Evolutionary conservation across 2,329 filamentous ascomycete genomes (phyloP).

Genomic region (Trichophyton verrucosum): DNA sequence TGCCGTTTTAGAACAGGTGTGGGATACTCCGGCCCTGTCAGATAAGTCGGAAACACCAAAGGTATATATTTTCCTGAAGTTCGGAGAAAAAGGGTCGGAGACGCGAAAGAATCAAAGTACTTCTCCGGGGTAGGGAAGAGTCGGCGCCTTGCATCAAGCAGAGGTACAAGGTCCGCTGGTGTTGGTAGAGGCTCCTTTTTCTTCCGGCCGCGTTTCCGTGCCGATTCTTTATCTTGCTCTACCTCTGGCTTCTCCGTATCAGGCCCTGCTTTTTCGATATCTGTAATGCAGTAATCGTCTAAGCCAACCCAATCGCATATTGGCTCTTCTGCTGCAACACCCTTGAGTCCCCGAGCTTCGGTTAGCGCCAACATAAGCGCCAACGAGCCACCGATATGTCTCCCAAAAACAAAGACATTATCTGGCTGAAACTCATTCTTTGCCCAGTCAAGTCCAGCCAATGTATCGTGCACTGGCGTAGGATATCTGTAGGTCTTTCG

Average conservation of each 20-base stretch:
- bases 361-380: slow-evolving; percentile 34
- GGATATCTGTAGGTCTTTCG: slow-evolving; percentile 21
- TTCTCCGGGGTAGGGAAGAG: slow-evolving; percentile 28
- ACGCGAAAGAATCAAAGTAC: slow-evolving; percentile 35
- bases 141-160: slow-evolving; percentile 24
- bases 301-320: slow-evolving; percentile 30
- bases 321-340: slow-evolving; percentile 25
- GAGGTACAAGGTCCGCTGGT: slow-evolving; percentile 23
- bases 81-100: slow-evolving; percentile 32
- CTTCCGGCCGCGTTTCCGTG: slow-evolving; percentile 11
- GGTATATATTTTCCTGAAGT: slow-evolving; percentile 31
- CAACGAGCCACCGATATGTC: slow-evolving; percentile 30
- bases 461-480: slow-evolving; percentile 29
- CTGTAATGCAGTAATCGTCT: slow-evolving; percentile 28
- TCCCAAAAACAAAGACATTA: slow-evolving; percentile 23
- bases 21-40: slow-evolving; percentile 24
- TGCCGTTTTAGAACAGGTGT: slow-evolving; percentile 20
- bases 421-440: slow-evolving; percentile 20
- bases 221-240: neutral
- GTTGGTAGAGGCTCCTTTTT: slow-evolving; percentile 13
- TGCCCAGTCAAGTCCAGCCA: slow-evolving; percentile 30
- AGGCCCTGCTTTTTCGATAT: neutral
- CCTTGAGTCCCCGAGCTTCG: slow-evolving; percentile 23
- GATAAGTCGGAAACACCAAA: slow-evolving; percentile 22
- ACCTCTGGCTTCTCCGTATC: neutral